A percentile compares a stretch with the other conserved stretches of the same genome.
Conservation (phyloP, 2,329 filamentous ascomycete species). For the Aspergillus tamarii region DNA sequence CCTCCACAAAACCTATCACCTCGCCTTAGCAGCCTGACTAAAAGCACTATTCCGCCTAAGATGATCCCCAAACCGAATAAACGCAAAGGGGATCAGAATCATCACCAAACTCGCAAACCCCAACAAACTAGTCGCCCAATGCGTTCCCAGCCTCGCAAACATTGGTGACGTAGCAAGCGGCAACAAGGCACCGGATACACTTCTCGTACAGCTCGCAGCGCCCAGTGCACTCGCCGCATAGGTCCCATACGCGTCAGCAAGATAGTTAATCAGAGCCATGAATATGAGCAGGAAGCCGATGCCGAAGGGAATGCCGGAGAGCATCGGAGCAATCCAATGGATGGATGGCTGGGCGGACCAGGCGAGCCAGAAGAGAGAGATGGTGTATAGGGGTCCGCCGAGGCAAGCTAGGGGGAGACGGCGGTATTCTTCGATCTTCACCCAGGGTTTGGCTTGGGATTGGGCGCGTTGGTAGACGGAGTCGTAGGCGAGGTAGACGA, state of each 20-base stretch:
- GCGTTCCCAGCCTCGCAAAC: background rate
- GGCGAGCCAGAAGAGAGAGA: conserved; percentile 69
- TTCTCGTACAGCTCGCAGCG: background rate
- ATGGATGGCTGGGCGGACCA: conserved; percentile 62
- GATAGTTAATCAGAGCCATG: background rate
- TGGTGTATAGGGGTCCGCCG: conserved; percentile 54
- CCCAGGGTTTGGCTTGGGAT: too few species aligned
- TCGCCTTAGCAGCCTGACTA: too few species aligned
- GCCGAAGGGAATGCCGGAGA: conserved; percentile 65
- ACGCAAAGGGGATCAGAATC: background rate
- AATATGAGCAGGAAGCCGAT: background rate
- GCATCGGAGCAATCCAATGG: conserved; percentile 68
- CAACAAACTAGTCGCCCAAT: background rate
- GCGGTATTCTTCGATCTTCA: background rate
- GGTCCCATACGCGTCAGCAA: background rate
- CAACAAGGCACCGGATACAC: background rate
- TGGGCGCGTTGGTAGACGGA: too few species aligned
- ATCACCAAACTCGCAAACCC: background rate
- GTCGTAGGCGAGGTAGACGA: too few species aligned
- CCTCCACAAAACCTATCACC: too few species aligned
- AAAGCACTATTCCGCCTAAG: too few species aligned
- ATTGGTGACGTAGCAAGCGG: background rate
- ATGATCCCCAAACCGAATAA: background rate
- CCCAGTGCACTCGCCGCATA: background rate
- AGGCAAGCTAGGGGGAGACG: background rate